Conservation (phyloP, 768 basidiomycete species). For the Amanita phalloides region DNA sequence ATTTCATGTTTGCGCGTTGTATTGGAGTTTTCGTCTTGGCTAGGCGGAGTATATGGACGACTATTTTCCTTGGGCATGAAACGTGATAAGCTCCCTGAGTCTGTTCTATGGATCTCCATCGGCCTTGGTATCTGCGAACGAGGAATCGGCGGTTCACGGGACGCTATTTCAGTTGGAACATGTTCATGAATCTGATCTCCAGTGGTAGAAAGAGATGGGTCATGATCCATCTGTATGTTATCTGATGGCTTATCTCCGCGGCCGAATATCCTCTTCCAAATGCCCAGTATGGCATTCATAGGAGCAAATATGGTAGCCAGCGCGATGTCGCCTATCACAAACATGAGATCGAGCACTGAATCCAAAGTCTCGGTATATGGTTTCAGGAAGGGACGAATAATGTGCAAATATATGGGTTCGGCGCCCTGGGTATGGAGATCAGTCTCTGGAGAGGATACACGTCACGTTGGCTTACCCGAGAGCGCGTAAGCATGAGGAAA, state of each 20-base stretch:
- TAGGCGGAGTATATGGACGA: background rate
- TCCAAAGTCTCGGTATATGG: slow-evolving; percentile 66
- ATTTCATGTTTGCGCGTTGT: slow-evolving; percentile 27
- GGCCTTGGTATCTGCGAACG: background rate
- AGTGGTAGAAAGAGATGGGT: background rate
- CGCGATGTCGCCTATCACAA: slow-evolving; percentile 56
- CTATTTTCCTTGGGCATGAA: background rate
- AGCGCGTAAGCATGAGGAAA: slow-evolving; percentile 68
- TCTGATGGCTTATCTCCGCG: slow-evolving; percentile 3
- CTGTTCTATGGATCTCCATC: background rate
- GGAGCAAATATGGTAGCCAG: slow-evolving; percentile 31
- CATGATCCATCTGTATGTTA: slow-evolving; percentile 5
- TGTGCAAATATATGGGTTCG: slow-evolving; percentile 74
- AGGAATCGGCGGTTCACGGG: background rate
- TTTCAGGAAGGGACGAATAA: slow-evolving; percentile 69
- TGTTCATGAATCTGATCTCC: background rate
- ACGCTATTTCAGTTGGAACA: background rate
- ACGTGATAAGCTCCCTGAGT: background rate
- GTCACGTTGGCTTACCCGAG: slow-evolving; percentile 41
- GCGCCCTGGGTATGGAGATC: slow-evolving; percentile 49
- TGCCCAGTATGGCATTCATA: slow-evolving; percentile 20
- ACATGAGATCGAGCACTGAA: slow-evolving; percentile 44
- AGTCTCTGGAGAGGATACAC: background rate
- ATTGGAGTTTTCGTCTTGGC: background rate
- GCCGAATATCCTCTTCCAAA: slow-evolving; percentile 23